A percentile compares a stretch with the other conserved stretches of the same genome.
phyloP scores from a whole-genome alignment of 768 basidiomycete genomes.

The Lanmaoa pseudosensibilis region DNA sequence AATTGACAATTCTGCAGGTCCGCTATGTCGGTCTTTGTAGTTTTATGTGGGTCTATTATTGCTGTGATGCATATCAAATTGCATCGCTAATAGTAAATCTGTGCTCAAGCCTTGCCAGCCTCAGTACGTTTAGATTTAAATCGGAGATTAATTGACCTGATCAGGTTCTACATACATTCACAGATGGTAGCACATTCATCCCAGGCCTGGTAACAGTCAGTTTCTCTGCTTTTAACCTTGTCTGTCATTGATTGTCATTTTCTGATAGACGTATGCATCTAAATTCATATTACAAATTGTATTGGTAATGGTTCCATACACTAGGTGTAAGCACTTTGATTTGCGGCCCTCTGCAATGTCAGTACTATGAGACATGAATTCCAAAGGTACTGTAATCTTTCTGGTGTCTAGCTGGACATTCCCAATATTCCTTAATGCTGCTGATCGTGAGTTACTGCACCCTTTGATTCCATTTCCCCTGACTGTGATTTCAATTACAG shows the following conservation, averaged over 20 bases:
- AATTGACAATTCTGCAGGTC: neutral
- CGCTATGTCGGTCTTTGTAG: constrained; percentile 4
- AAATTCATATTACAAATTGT: neutral
- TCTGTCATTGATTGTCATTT: neutral
- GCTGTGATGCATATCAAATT: neutral
- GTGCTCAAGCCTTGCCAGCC: neutral
- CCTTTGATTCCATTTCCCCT: too few species aligned
- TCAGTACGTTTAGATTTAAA: neutral
- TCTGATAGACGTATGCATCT: neutral
- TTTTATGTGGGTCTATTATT: neutral
- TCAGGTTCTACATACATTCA: neutral
- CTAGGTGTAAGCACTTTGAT: neutral
- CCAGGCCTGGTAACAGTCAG: neutral
- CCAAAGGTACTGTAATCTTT: neutral
- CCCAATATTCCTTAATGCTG: neutral
- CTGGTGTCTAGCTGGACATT: neutral
- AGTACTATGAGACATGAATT: neutral
- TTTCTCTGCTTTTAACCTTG: neutral
- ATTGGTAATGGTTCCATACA: neutral
- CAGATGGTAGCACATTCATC: neutral
- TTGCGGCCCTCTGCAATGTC: too few species aligned
- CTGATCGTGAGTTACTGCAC: neutral
- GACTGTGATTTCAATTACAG: neutral
- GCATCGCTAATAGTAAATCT: neutral
- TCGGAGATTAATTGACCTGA: neutral